phyloP scores from a whole-genome alignment of 129 eudicot species.

The Ambrosia artemisiifolia region DNA sequence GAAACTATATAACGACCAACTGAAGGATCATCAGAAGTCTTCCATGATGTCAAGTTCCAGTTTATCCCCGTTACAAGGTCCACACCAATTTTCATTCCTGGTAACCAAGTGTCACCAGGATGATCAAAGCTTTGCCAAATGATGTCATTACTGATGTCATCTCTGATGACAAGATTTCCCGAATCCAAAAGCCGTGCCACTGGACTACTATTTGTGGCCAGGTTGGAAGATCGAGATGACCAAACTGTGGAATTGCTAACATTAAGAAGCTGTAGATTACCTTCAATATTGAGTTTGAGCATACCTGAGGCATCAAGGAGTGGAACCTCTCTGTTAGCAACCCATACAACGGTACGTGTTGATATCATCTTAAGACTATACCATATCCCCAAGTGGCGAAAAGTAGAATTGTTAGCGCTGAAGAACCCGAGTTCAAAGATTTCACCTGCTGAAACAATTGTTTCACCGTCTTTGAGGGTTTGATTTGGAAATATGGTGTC shows the following conservation, averaged over 20 bases:
- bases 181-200: slow-evolving; percentile 16
- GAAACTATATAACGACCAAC: slow-evolving; percentile 5
- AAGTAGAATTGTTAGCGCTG: background rate
- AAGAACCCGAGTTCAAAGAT: background rate
- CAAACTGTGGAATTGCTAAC: background rate
- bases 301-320: background rate
- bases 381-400: slow-evolving; percentile 4
- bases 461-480: background rate
- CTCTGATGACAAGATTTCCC: slow-evolving; percentile 8
- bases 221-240: background rate
- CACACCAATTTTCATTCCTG: slow-evolving; percentile 10
- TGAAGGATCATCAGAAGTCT: background rate
- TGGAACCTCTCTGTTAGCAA: slow-evolving; percentile 1
- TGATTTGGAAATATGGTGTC: slow-evolving; percentile 5
- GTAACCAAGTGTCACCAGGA: slow-evolving; percentile 6
- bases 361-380: background rate
- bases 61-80: background rate
- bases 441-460: background rate
- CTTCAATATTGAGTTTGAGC: background rate
- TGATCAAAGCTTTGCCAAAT: slow-evolving; percentile 14
- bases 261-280: slow-evolving; percentile 1
- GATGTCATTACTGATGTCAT: background rate
- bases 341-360: background rate
- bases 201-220: background rate
- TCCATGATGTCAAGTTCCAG: slow-evolving; percentile 3